Percentiles rank a stretch among this genome's conserved stretches.
Conservation (phyloP, 441 rosid species). For the Kokia cookei region DNA sequence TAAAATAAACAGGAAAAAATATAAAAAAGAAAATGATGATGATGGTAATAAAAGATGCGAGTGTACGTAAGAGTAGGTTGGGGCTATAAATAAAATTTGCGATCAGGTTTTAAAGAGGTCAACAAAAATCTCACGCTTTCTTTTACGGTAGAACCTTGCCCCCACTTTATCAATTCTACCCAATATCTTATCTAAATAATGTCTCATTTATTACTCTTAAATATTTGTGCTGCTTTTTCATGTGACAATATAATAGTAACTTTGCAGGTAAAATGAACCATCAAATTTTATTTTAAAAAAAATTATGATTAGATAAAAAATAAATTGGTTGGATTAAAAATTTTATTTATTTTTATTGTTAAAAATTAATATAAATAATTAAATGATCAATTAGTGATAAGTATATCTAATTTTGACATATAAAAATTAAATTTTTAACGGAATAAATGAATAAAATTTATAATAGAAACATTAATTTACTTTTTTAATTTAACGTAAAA, state of each 20-base stretch:
- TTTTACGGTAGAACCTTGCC: background rate
- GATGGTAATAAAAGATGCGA: background rate
- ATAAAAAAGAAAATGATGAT: no score
- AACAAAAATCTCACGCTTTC: background rate
- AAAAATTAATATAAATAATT: no score
- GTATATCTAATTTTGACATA: no score
- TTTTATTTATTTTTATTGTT: background rate
- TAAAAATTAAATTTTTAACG: no score
- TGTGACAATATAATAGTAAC: background rate
- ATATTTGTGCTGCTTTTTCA: background rate
- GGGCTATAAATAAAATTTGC: background rate
- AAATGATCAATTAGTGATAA: no score
- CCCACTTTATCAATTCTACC: background rate
- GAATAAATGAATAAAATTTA: no score
- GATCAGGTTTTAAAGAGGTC: background rate
- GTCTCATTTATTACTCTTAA: background rate
- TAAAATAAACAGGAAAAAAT: no score
- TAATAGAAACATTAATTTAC: no score
- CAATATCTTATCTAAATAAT: background rate
- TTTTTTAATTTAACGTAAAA: no score
- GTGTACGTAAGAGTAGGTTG: background rate
- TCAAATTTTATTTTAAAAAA: no score
- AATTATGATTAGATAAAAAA: background rate
- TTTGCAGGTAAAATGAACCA: no score
- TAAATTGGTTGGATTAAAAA: background rate